A percentile compares a stretch with the other conserved stretches of the same genome.
Evolutionary conservation across 177 flowering plant species (phyloP).

Genomic region (Telopea speciosissima): DNA sequence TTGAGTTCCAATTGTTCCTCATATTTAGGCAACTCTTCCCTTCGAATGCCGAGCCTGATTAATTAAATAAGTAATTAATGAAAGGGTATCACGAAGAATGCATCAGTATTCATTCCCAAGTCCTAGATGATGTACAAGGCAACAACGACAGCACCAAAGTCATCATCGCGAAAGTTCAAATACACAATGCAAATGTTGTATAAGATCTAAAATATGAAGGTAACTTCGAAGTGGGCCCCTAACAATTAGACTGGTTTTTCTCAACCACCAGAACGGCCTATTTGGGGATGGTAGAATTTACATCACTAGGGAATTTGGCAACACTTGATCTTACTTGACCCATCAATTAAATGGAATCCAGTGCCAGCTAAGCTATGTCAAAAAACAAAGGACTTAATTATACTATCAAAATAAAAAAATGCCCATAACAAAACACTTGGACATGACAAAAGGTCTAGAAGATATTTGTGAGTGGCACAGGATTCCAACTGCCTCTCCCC

Average conservation of each 20-base stretch:
- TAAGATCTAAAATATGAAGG: background rate
- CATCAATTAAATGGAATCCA: background rate
- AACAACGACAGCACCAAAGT: background rate
- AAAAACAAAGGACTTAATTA: too few relatives aligned
- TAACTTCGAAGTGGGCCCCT: background rate
- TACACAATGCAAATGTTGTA: background rate
- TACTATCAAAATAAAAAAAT: too few relatives aligned
- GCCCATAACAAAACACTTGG: background rate
- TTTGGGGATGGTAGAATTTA: background rate
- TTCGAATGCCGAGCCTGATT: conserved; percentile 71
- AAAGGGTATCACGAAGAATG: background rate
- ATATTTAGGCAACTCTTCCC: conserved; percentile 79
- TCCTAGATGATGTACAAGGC: background rate
- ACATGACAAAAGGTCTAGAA: background rate
- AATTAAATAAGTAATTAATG: background rate
- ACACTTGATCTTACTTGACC: background rate
- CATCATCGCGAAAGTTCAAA: background rate
- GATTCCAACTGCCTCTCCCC: too few relatives aligned
- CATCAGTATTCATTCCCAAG: background rate
- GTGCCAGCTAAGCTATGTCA: background rate
- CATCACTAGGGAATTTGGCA: background rate
- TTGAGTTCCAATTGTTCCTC: conserved; percentile 73
- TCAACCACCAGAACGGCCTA: background rate
- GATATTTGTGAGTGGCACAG: too few relatives aligned
- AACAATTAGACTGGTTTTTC: background rate